phyloP scores from a whole-genome alignment of 2,329 filamentous ascomycete genomes.

The Nectriaceae sp. region DNA sequence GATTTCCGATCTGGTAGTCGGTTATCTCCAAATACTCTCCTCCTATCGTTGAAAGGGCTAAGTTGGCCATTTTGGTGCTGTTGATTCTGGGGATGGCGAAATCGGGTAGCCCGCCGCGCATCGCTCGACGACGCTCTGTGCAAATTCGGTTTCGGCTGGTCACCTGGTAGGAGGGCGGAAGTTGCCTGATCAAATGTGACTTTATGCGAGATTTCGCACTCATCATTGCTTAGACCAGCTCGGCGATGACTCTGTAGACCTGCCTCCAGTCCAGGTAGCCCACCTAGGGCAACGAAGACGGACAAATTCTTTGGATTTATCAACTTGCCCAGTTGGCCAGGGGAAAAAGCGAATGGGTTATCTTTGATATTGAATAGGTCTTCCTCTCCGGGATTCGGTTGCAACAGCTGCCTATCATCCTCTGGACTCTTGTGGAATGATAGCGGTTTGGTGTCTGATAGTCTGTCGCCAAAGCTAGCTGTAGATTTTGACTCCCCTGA shows the following conservation, averaged over 20 bases:
- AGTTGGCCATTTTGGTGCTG: constrained; percentile 1
- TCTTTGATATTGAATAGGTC: constrained; percentile 74
- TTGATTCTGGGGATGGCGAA: no score
- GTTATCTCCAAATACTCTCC: constrained; percentile 41
- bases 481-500: constrained; percentile 19
- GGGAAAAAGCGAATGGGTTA: constrained; percentile 83
- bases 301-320: constrained; percentile 77
- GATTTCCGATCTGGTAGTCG: constrained; percentile 62
- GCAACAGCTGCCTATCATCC: constrained; percentile 44
- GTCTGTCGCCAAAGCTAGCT: constrained; percentile 19
- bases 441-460: constrained; percentile 13
- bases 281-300: constrained; percentile 76
- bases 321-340: constrained; percentile 77
- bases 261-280: constrained; percentile 71
- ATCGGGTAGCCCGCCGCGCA: no score
- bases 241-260: constrained; percentile 67
- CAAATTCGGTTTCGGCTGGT: no score
- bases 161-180: no score
- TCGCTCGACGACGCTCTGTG: no score
- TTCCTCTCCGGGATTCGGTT: constrained; percentile 72
- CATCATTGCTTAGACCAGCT: constrained; percentile 72
- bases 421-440: constrained; percentile 13
- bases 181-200: constrained; percentile 70
- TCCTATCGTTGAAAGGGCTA: constrained; percentile 18
- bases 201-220: constrained; percentile 50